A percentile compares a stretch with the other conserved stretches of the same genome.
Conservation (phyloP, 208 protist genomes). For the Trypanosoma cruzi region DNA sequence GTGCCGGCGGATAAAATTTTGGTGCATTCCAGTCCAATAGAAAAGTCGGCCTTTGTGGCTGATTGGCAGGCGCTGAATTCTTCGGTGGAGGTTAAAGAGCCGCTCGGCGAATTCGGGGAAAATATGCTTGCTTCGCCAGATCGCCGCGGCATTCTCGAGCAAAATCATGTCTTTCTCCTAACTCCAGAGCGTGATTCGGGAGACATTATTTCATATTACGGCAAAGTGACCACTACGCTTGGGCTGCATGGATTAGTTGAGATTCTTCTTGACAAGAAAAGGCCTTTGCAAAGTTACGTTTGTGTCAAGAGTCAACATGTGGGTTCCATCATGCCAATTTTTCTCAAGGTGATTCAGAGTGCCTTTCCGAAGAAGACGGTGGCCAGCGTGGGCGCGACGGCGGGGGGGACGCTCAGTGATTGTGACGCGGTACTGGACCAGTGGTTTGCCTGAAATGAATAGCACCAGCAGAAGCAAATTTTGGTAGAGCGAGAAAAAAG, state of each 20-base stretch:
- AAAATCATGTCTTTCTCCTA: constrained; percentile 10
- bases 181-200: constrained; percentile 15
- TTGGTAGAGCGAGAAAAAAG: too few species aligned
- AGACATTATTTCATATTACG: constrained; percentile 9
- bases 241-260: constrained; percentile 25
- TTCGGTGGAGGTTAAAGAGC: constrained; percentile 4
- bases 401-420: not conserved
- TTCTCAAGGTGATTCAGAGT: constrained; percentile 15
- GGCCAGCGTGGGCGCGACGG: not conserved
- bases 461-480: not conserved
- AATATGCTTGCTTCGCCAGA: constrained; percentile 10
- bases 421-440: constrained; percentile 36
- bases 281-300: constrained; percentile 18
- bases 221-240: constrained; percentile 20
- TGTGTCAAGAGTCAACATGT: constrained; percentile 26
- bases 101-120: constrained; percentile 10
- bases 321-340: constrained; percentile 8
- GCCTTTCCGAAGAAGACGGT: constrained; percentile 14
- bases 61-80: constrained; percentile 24
- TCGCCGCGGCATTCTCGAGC: constrained; percentile 18
- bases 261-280: constrained; percentile 13
- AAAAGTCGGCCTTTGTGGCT: constrained; percentile 14
- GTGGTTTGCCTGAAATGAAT: constrained; percentile 42
- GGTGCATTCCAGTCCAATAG: constrained; percentile 3
- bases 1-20: constrained; percentile 20